Conservation (phyloP, 1,284 basidiomycete species). For the Austropuccinia psidii region DNA sequence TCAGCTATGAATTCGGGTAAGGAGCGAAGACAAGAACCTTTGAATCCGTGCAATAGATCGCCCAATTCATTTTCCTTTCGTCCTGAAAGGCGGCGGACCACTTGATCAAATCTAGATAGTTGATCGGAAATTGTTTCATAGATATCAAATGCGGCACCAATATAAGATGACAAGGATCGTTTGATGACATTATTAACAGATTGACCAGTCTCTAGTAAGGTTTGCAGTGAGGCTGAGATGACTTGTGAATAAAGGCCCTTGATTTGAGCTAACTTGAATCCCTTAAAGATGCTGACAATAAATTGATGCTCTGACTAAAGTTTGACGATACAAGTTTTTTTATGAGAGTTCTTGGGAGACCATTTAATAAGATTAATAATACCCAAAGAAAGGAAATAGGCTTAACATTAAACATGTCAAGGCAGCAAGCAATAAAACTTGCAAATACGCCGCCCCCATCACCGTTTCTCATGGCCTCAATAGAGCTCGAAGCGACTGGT, state of each 20-base stretch:
- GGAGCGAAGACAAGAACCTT: constrained; percentile 43
- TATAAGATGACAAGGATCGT: constrained; percentile 41
- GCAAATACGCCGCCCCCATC: constrained; percentile 11
- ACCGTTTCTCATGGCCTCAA: constrained; percentile 17
- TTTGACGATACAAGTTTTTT: not conserved
- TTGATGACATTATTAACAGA: constrained; percentile 43
- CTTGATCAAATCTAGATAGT: constrained; percentile 42
- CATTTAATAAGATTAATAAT: not conserved
- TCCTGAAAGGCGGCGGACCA: constrained; percentile 39
- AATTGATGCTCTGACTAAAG: not conserved
- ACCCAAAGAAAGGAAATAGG: not conserved
- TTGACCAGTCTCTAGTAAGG: constrained; percentile 40
- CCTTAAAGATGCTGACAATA: constrained; percentile 18
- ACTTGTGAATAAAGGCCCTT: constrained; percentile 40
- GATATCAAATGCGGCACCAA: constrained; percentile 42
- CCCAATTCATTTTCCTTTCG: constrained; percentile 46
- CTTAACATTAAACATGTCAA: constrained; percentile 32
- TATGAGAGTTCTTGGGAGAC: not conserved
- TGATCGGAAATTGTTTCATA: constrained; percentile 40
- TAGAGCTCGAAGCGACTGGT: not conserved
- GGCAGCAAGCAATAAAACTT: constrained; percentile 21
- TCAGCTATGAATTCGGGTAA: constrained; percentile 45
- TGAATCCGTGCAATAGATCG: constrained; percentile 44
- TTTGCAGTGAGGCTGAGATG: constrained; percentile 40
- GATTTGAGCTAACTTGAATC: constrained; percentile 1